Base-by-base conservation (phyloP, 1,284 basidiomycete genomes). In the Xerocomus cyaneibrunnescens region DNA sequence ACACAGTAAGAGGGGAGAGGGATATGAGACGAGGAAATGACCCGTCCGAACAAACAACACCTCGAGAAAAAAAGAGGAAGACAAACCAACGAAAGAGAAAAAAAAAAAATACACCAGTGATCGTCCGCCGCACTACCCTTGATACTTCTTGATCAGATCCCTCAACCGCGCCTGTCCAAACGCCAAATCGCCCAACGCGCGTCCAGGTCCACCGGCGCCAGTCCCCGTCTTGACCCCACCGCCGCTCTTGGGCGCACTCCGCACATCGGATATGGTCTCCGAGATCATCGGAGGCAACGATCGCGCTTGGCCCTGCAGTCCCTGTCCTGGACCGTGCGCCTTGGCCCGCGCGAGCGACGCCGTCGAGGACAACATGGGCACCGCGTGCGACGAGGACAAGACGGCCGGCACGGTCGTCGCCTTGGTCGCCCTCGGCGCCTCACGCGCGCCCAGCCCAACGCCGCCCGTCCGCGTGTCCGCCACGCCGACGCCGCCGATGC, bases 81-180 rank as follows among this genome's bases (percentile, higher is more conserved):
- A 41, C 1, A 17, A 17, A 41, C 10, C 10, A 40, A 27, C n/a
- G 2, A 17, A 17, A 12, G 17, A 30, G 14, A n/a, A 27, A 43
- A 32, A 19, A 30, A 7, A 39, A 39, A 17, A 14, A 9, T 5
- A 37, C 25, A 16, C 27, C 13, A 7, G 38, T n/a, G n/a, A n/a
- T n/a, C n/a, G n/a, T n/a, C n/a, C n/a, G 10, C 22, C 23, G 5
- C 32, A 5, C 21, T 54, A 65, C 30, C 74, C 73, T 62, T 91
- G 88, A 67, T 90, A 90, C 63, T 86, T 87, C 76, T 82, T 85
- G 65, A 91, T 91, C 56, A 91, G 71, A 69, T 90, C 88, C 52
- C 85, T 73, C 57, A 91, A 69, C 52, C 84, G 74, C 16, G 86
- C 85, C 65, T 89, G 84, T 14, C 88, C 89, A 69, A 89, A 88